These are phyloP conservation scores for Crucihimalaya himalaica DNA, from an alignment of 345 rosid species.

Conservation along the genomic window DNA sequence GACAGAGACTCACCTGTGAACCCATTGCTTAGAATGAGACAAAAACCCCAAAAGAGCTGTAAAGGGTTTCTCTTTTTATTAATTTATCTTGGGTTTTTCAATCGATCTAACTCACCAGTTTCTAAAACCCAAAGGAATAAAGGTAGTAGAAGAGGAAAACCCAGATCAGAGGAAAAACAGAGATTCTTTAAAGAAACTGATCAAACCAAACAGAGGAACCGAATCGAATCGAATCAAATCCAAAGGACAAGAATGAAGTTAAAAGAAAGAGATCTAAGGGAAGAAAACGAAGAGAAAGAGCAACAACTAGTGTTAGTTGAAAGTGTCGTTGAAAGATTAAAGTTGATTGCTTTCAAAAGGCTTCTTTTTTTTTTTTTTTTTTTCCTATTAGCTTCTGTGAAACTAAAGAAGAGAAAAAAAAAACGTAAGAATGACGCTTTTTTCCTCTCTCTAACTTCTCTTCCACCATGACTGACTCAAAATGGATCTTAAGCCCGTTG, in stretches of 20 bases:
- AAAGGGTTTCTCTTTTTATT: neutral
- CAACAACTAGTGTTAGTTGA: conserved; percentile 30
- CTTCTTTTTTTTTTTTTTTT: neutral
- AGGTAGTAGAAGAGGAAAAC: conserved; percentile 25
- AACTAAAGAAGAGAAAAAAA: neutral
- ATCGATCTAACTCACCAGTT: conserved; percentile 30
- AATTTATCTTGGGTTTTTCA: neutral
- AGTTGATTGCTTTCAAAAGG: conserved; percentile 25
- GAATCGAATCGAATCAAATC: conserved; percentile 8
- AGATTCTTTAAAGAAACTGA: conserved; percentile 9
- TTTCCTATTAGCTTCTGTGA: neutral
- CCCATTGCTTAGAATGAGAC: conserved; percentile 30
- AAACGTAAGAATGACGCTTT: conserved; percentile 36
- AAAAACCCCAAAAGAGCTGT: neutral
- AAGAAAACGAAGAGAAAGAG: conserved; percentile 1
- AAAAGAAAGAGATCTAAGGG: conserved; percentile 32
- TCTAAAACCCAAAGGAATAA: conserved; percentile 9
- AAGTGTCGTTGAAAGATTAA: conserved; percentile 33
- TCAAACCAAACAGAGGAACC: conserved; percentile 9
- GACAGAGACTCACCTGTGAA: conserved; percentile 21
- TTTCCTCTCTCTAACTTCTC: conserved; percentile 22
- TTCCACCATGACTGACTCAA: conserved; percentile 37
- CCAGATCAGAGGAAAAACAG: conserved; percentile 37
- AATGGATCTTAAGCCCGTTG: conserved; percentile 39
- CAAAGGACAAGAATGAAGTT: neutral